Evolutionary conservation across 108 stramenopile genomes (phyloP).

Genomic region (Cyclostephanos tholiformis): DNA sequence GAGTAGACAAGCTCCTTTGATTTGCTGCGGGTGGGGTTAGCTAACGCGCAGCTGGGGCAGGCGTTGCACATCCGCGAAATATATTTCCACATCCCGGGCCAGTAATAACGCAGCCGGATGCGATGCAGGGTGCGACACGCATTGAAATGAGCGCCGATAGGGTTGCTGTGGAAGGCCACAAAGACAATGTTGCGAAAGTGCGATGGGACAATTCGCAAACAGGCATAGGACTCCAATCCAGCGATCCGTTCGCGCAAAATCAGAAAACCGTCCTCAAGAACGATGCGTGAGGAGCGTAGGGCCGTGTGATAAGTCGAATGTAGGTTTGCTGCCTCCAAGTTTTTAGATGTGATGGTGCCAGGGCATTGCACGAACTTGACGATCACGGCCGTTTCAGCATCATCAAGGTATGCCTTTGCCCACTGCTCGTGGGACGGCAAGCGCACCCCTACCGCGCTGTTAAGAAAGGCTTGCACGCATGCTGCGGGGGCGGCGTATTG

Average conservation of each 20-base stretch:
- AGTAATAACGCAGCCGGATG: not conserved
- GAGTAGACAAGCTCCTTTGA: not conserved
- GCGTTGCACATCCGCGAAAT: not conserved
- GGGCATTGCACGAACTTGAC: not conserved
- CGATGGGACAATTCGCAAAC: not conserved
- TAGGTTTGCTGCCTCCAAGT: not conserved
- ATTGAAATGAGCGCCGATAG: not conserved
- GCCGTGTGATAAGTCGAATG: not conserved
- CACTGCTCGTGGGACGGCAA: not conserved
- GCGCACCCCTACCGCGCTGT: constrained; percentile 5
- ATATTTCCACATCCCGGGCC: not conserved
- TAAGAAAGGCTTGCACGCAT: not conserved
- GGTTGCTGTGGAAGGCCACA: not conserved
- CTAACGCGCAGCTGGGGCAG: not conserved
- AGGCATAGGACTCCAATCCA: not conserved
- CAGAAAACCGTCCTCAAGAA: constrained; percentile 9
- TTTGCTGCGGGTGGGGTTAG: not conserved
- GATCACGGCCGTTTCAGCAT: not conserved
- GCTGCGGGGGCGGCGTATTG: constrained; percentile 10
- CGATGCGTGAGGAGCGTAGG: not conserved
- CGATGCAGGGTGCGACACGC: not conserved
- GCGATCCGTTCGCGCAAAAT: not conserved
- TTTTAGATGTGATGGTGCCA: not conserved
- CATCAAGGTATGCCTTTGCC: not conserved
- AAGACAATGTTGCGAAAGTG: not conserved